phyloP scores from a whole-genome alignment of 1,284 basidiomycete species.

The Cystobasidium sp. region DNA sequence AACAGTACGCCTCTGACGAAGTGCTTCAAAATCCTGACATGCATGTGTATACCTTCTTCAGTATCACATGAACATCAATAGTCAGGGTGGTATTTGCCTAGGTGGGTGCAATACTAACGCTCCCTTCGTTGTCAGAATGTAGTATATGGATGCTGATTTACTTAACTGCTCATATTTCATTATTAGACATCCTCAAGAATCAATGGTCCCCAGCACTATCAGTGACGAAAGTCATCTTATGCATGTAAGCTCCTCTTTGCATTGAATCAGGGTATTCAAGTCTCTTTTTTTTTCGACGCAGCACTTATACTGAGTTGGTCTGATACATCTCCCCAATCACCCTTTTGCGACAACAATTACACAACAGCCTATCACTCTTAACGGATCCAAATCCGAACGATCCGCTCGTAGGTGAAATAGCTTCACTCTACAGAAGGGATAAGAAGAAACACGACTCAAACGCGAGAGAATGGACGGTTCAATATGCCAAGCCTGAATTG shows the following conservation, averaged over 20 bases:
- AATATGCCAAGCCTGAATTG: constrained; percentile 73
- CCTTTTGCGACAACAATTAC: not conserved
- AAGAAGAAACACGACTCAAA: constrained; percentile 89
- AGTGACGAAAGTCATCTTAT: constrained; percentile 74
- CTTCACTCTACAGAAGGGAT: constrained; percentile 94
- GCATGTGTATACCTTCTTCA: constrained; percentile 52
- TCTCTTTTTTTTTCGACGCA: not conserved
- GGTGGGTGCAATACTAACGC: constrained; percentile 70
- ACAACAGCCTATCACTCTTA: constrained; percentile 88
- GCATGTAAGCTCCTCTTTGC: constrained; percentile 11
- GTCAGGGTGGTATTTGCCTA: constrained; percentile 96
- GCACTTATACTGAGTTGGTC: not conserved
- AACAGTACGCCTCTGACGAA: not conserved
- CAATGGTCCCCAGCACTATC: constrained; percentile 97
- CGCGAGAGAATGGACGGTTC: constrained; percentile 65
- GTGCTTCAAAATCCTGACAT: not conserved
- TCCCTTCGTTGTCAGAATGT: not conserved
- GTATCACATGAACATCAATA: constrained; percentile 96
- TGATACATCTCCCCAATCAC: not conserved
- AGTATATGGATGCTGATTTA: not conserved
- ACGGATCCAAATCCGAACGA: constrained; percentile 97
- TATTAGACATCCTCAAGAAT: constrained; percentile 52
- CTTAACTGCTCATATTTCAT: not conserved
- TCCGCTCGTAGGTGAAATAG: constrained; percentile 67
- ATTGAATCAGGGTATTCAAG: not conserved